Evolutionary conservation across 2,329 filamentous ascomycete species (phyloP).

Genomic region (Aspergillus calidoustus): DNA sequence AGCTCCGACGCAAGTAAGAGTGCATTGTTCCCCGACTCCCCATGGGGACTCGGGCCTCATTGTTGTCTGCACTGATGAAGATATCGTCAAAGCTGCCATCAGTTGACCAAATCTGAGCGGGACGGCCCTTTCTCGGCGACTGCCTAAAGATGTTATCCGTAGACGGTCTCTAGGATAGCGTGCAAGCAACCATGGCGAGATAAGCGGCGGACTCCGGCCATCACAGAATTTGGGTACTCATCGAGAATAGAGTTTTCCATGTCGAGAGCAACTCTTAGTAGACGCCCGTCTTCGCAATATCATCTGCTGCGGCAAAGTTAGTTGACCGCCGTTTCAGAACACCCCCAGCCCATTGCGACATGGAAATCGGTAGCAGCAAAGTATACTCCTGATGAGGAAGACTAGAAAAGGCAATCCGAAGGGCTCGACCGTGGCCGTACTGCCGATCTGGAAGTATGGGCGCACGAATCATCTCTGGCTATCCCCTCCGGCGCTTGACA

Average conservation of each 20-base stretch:
- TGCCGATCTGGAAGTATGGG: constrained; percentile 19
- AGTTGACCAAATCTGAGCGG: constrained; percentile 4
- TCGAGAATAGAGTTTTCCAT: neutral
- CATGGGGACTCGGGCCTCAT: constrained; percentile 9
- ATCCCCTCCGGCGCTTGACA: constrained; percentile 19
- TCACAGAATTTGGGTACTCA: neutral
- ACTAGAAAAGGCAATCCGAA: constrained; percentile 6
- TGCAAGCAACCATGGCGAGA: neutral
- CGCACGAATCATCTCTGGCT: constrained; percentile 18
- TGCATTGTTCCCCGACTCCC: constrained; percentile 1
- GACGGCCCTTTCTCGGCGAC: constrained; percentile 3
- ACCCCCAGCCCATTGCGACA: neutral
- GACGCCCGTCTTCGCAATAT: neutral
- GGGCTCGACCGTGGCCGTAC: constrained; percentile 19
- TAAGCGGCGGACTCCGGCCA: neutral
- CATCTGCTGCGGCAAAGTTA: neutral
- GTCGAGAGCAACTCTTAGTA: neutral
- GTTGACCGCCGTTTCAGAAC: neutral
- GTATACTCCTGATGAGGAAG: neutral
- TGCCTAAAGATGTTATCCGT: neutral
- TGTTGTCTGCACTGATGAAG: neutral
- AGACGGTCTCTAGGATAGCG: neutral
- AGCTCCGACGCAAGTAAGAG: neutral
- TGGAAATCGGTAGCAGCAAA: neutral
- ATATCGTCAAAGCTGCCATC: constrained; percentile 5